Percentiles rank a stretch among this genome's conserved stretches.
phyloP scores from a whole-genome alignment of 2,329 filamentous ascomycete genomes.

The Arthrocladium fulminans region DNA sequence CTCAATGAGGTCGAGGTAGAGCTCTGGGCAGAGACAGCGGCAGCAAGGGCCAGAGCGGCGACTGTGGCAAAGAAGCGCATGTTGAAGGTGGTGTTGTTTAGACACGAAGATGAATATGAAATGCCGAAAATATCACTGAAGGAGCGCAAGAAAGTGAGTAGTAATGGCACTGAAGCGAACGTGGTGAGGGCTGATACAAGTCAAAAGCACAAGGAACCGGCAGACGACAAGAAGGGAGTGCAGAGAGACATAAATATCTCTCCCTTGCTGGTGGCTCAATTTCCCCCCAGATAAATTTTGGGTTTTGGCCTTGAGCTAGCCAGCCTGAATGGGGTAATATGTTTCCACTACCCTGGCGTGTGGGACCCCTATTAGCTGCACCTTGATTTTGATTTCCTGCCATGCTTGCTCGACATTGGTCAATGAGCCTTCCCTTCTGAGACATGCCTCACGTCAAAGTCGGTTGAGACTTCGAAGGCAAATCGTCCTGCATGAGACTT shows the following conservation, averaged over 20 bases:
- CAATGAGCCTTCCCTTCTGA: not conserved
- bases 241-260: constrained; percentile 1
- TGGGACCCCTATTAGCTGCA: not conserved
- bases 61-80: constrained; percentile 21
- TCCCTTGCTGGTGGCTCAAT: constrained; percentile 1
- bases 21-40: constrained; percentile 33
- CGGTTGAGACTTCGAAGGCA: not conserved
- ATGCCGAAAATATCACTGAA: not conserved
- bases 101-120: not conserved
- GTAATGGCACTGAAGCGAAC: not conserved
- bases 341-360: not conserved
- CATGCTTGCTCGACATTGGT: not conserved
- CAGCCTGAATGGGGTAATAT: not conserved
- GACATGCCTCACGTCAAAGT: not conserved
- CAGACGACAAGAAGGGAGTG: not conserved
- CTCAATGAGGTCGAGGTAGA: constrained; percentile 27
- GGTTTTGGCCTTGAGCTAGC: not conserved
- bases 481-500: not conserved
- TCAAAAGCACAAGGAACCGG: constrained; percentile 4
- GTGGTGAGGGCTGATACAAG: not conserved
- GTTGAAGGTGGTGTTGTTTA: constrained; percentile 7
- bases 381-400: not conserved
- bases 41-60: constrained; percentile 32
- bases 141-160: constrained; percentile 5
- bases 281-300: constrained; percentile 12